These are phyloP conservation scores for Chaetomium globosum DNA, from an alignment of 2,329 filamentous ascomycete species.

Conservation along the genomic window DNA sequence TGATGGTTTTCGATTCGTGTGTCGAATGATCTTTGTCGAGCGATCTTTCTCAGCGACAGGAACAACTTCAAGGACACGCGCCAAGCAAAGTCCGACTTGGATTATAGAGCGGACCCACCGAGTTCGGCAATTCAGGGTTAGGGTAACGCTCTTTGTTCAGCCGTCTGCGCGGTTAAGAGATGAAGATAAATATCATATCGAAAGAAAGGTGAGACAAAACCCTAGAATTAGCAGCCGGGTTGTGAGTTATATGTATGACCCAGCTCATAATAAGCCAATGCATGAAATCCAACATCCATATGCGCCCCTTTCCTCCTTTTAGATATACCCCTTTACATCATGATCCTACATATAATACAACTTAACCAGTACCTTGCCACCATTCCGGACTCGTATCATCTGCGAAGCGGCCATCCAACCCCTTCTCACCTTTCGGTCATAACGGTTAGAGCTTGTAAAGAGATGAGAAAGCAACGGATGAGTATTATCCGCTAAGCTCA, in stretches of 20 bases:
- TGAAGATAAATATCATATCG: no score
- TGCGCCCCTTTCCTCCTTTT: neutral
- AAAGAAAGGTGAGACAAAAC: no score
- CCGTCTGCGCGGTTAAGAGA: no score
- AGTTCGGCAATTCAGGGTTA: neutral
- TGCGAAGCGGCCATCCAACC: neutral
- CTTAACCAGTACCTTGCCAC: neutral
- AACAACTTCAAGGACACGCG: neutral
- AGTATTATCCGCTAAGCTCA: neutral
- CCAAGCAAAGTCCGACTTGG: neutral
- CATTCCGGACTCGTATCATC: neutral
- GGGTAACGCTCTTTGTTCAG: neutral
- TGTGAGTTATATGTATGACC: no score
- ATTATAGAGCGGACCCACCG: neutral
- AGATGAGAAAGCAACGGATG: neutral
- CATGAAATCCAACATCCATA: neutral
- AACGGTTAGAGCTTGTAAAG: neutral
- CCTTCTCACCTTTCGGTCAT: neutral
- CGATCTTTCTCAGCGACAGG: no score
- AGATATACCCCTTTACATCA: neutral
- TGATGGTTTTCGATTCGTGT: slow-evolving; percentile 35
- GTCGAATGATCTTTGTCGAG: slow-evolving; percentile 7
- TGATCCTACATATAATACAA: neutral
- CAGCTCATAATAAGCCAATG: no score
- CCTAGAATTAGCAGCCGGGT: no score